Evolutionary conservation across 768 basidiomycete species (phyloP).

Genomic region (Calocera viscosa): DNA sequence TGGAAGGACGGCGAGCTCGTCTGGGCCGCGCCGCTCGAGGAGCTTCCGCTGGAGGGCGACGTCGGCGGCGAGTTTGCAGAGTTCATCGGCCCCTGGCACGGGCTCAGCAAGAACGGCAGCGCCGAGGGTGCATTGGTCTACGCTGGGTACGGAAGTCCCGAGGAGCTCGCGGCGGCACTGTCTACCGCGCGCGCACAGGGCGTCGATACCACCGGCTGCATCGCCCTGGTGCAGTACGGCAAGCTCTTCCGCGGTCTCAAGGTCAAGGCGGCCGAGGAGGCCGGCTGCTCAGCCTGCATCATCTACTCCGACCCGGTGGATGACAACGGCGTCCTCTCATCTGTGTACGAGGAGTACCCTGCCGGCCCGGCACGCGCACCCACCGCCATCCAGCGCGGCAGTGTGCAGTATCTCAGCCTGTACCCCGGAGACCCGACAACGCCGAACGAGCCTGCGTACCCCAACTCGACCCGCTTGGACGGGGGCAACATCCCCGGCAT

Average conservation of each 20-base stretch:
- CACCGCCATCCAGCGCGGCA: slow-evolving; percentile 72
- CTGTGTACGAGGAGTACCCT: slow-evolving; percentile 53
- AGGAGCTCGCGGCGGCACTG: slow-evolving; percentile 46
- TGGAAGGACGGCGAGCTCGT: slow-evolving; percentile 35
- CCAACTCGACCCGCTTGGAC: slow-evolving; percentile 51
- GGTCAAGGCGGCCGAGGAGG: slow-evolving; percentile 72
- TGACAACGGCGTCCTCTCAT: slow-evolving; percentile 59
- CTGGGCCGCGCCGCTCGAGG: slow-evolving; percentile 64
- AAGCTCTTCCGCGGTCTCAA: slow-evolving; percentile 74
- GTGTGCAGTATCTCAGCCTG: slow-evolving; percentile 53
- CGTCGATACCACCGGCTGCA: slow-evolving; percentile 57
- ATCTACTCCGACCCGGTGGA: slow-evolving; percentile 82
- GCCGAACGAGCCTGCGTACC: slow-evolving; percentile 77
- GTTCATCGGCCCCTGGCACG: slow-evolving; percentile 74
- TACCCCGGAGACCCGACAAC: slow-evolving; percentile 70
- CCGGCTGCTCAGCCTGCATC: slow-evolving; percentile 45
- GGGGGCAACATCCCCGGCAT: slow-evolving; percentile 56
- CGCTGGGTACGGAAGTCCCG: slow-evolving; percentile 66
- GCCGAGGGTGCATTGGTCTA: slow-evolving; percentile 61
- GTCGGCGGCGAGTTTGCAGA: slow-evolving; percentile 53
- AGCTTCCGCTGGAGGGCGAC: slow-evolving; percentile 62
- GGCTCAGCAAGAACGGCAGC: slow-evolving; percentile 63
- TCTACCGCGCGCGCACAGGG: slow-evolving; percentile 40
- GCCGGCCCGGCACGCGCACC: slow-evolving; percentile 81
- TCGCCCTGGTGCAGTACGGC: slow-evolving; percentile 48